Base-by-base conservation (phyloP, 305 asterid genomes). In the Nicotiana rustica region DNA sequence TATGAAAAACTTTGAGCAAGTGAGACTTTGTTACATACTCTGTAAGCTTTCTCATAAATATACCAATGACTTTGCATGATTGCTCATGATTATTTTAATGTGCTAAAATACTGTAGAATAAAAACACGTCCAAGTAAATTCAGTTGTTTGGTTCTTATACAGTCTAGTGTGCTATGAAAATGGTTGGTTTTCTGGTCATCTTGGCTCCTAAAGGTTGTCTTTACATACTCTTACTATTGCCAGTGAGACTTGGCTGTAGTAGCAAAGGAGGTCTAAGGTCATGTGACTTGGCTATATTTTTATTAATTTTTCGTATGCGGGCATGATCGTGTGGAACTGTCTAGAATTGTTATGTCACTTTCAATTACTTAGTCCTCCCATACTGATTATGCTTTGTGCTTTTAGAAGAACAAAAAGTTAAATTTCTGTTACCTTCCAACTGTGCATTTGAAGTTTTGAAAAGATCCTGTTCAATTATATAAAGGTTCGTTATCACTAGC, bases 1-100 rank as follows among this genome's bases (percentile, higher is more conserved):
- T 38, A 79, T 89, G 21, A 79, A 87, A 69, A 93, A 91, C 87
- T 96, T 96, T 85, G 98, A 96, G 86, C 92, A 89, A 86, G 99
- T 96, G 82, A 85, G 81, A 15, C 68, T 33, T 35, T 8, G 10
- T 10, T 17, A 82, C 35, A 12, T 29, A 52, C 64, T 25, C 78
- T 65, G 66, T 66, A 21, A 49, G 73, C 59, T 38, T 79, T 79
- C 47, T 60, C 47, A 29, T 75, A 49, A 25, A 52, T 75, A 10
- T 75, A 25, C 47, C 9, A 6, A 4, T 71, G 65, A 29, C 47
- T 75, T 49, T 9, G 65, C 15, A 29, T 75, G 29, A 49, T 49
- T 13, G 60, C 0, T 75, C 5, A 0, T 49, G 64, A 49, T 49
- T 29, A 71, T 12, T 71, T 44, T 44, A 2, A 69, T 10, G 0